phyloP scores from a whole-genome alignment of 2,329 filamentous ascomycete genomes.

The Penicillium digitatum region DNA sequence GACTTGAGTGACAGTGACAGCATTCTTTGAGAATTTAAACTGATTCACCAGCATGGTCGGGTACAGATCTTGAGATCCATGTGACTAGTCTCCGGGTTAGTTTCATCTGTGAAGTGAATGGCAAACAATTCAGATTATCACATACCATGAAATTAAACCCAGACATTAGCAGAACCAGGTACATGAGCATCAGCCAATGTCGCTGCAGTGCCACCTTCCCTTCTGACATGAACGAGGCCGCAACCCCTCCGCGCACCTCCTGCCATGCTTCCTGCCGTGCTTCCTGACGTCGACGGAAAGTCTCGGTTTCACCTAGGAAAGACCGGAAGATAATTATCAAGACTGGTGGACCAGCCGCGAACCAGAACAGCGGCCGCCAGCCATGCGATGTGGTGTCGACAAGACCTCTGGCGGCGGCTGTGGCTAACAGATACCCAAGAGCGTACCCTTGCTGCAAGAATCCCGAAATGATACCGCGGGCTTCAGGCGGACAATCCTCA shows the following conservation, averaged over 20 bases:
- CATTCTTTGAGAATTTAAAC: conserved; percentile 53
- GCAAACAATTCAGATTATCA: conserved; percentile 12
- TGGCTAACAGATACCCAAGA: conserved; percentile 61
- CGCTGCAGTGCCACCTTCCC: conserved; percentile 72
- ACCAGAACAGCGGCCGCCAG: conserved; percentile 88
- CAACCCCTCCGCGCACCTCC: conserved; percentile 54
- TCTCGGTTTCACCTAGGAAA: conserved; percentile 72
- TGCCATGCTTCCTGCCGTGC: conserved; percentile 61
- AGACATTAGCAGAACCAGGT: conserved; percentile 81
- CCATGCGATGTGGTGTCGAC: conserved; percentile 69
- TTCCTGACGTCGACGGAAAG: conserved; percentile 63
- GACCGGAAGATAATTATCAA: conserved; percentile 77
- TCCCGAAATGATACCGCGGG: conserved; percentile 58
- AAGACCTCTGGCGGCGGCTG: conserved; percentile 49
- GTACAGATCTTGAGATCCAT: conserved; percentile 67
- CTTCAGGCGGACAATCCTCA: conserved; percentile 58
- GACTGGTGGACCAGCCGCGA: conserved; percentile 74
- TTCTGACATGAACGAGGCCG: conserved; percentile 67
- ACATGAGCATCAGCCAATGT: conserved; percentile 76
- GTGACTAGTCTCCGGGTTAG: conserved; percentile 45
- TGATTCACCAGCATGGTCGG: conserved; percentile 59
- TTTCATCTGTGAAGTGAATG: conserved; percentile 4
- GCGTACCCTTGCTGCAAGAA: conserved; percentile 63
- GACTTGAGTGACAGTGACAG: conserved; percentile 67
- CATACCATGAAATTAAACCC: conserved; percentile 82